Evolutionary conservation across 148 eudicot genomes (phyloP), one percentile per base, ranked within the genome.

Genomic region (Rhododendron williamsianum): DNA sequence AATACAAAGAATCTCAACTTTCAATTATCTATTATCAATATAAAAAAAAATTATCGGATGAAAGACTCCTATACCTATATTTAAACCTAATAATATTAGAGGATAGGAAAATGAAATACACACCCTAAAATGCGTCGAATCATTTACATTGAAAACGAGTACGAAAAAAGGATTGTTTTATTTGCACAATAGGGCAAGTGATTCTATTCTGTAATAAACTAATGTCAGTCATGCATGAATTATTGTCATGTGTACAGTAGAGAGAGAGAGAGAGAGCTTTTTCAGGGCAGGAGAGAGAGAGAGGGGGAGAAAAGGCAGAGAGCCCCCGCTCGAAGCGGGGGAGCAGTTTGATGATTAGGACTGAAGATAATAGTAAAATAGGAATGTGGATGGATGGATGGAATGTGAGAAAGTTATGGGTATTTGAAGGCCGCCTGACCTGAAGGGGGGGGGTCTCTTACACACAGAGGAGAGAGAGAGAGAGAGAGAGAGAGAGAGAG

Each of bases 331-430:
- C 71, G 87, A 58, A 88, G 89, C 91, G 90, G 91, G 90, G 90
- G 90, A 90, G 91, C 90, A 90, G 85, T 88, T 90, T 86, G 86
- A 90, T 88, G 89, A 86, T 90, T 85, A 76, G 83, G 80, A 84
- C 6, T 19, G 43, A 46, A 18, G 43, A 84, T 84, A 82, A 76
- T 86, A 77, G 51, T 74, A 84, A 76, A 84, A 52, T 84, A 84
- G 41, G 19, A 38, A n/a, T 41, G 4, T 27, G 51, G 4, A 81
- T 81, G 86, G 88, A 76, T 84, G 87, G 88, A 83, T 81, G 87
- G 87, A 88, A 82, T 84, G 89, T 88, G 91, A 84, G 78, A 76
- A 82, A 88, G 91, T 90, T 88, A 90, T 90, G 89, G 91, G 91
- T 84, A 43, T 82, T 84, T 85, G 78, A 81, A 85, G 86, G 86